Conservation (phyloP, 768 basidiomycete species). For the Podaxis rugospora region DNA sequence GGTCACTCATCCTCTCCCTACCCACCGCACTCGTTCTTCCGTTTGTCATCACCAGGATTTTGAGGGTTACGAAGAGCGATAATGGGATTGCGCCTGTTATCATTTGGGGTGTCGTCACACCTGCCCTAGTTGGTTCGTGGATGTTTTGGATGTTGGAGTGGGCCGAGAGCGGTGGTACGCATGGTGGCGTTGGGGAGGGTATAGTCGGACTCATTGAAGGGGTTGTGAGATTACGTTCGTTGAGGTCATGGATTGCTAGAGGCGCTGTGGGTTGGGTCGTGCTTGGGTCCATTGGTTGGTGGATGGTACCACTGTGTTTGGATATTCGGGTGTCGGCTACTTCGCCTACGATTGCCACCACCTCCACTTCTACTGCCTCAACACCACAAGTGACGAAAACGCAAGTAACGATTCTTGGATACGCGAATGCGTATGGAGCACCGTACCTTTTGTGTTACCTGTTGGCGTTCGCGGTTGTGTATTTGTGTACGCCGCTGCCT, state of each 20-base stretch:
- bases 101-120: slow-evolving; percentile 54
- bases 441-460: slow-evolving; percentile 83
- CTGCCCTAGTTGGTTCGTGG: slow-evolving; percentile 54
- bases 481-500: slow-evolving; percentile 67
- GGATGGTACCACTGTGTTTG: slow-evolving; percentile 68
- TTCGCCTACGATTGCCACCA: too few relatives aligned
- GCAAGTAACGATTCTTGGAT: slow-evolving; percentile 63
- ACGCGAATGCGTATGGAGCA: slow-evolving; percentile 83
- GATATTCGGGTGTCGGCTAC: slow-evolving; percentile 37
- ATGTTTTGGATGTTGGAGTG: slow-evolving; percentile 83
- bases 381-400: slow-evolving; percentile 18
- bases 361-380: background rate
- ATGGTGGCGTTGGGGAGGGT: background rate
- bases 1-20: slow-evolving; percentile 54
- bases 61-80: slow-evolving; percentile 69
- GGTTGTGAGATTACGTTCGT: slow-evolving; percentile 33
- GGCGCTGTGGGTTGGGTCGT: slow-evolving; percentile 45
- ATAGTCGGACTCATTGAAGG: background rate
- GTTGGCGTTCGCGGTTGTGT: slow-evolving; percentile 57
- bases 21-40: slow-evolving; percentile 56
- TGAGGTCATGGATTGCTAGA: slow-evolving; percentile 62
- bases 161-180: slow-evolving; percentile 53
- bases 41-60: slow-evolving; percentile 44
- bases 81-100: slow-evolving; percentile 65
- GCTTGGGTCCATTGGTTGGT: slow-evolving; percentile 64